Conservation (phyloP, 805 yeast genomes). For the Candida sonorensis region DNA sequence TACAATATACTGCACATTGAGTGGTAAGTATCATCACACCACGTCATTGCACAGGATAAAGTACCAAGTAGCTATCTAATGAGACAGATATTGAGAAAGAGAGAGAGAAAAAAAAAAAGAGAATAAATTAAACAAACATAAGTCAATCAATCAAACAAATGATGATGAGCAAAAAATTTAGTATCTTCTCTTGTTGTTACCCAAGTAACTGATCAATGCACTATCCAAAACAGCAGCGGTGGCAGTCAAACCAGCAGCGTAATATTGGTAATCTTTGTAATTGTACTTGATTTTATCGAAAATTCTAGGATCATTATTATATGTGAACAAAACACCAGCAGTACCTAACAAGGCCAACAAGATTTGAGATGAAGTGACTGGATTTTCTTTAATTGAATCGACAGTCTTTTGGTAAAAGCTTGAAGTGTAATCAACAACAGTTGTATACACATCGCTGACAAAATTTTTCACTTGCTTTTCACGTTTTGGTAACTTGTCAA, state of each 20-base stretch:
- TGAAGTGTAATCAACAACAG: constrained; percentile 7
- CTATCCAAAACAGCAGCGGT: constrained; percentile 13
- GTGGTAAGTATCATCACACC: too few species aligned
- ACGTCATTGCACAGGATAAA: too few species aligned
- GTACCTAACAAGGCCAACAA: constrained; percentile 16
- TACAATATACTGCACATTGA: too few species aligned
- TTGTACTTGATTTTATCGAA: constrained; percentile 7
- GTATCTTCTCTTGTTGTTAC: constrained; percentile 7
- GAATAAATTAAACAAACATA: too few species aligned
- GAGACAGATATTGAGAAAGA: too few species aligned
- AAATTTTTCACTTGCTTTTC: constrained; percentile 12
- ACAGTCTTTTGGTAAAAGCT: constrained; percentile 8
- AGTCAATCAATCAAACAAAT: too few species aligned
- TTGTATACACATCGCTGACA: constrained; percentile 9
- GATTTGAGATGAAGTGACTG: constrained; percentile 17
- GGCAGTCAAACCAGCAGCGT: constrained; percentile 10
- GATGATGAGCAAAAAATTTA: too few species aligned
- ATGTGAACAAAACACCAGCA: constrained; percentile 11
- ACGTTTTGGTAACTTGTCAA: constrained; percentile 13
- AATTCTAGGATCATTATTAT: constrained; percentile 10
- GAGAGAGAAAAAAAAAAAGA: too few species aligned
- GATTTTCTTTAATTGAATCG: constrained; percentile 14
- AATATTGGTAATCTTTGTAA: constrained; percentile 5
- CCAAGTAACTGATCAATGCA: constrained; percentile 11
- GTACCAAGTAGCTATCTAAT: too few species aligned